These are phyloP conservation scores for Myrica gale DNA, from an alignment of 306 rosid species.

Conservation along the genomic window DNA sequence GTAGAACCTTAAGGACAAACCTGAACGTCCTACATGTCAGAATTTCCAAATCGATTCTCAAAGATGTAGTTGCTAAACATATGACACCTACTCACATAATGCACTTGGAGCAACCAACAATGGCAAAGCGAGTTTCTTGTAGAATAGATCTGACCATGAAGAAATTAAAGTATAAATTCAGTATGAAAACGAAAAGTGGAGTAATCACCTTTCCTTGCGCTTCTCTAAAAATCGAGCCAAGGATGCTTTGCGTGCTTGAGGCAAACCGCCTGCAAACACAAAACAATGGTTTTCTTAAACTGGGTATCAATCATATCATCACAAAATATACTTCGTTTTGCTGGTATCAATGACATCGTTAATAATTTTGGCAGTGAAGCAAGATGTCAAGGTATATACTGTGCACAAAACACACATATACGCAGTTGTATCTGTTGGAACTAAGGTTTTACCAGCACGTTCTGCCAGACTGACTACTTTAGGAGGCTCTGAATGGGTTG, in stretches of 20 bases:
- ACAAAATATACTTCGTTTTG: background rate
- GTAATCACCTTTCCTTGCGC: slow-evolving; percentile 85
- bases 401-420: background rate
- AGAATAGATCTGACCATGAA: background rate
- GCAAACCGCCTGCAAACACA: slow-evolving; percentile 55
- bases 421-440: slow-evolving; percentile 53
- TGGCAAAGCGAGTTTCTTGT: background rate
- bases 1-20: background rate
- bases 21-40: background rate
- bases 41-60: background rate
- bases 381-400: background rate
- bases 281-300: background rate
- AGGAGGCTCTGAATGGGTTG: slow-evolving; percentile 45
- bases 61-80: background rate
- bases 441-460: slow-evolving; percentile 38
- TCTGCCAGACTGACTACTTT: slow-evolving; percentile 38
- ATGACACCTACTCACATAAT: background rate
- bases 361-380: background rate
- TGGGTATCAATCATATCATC: background rate
- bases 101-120: background rate
- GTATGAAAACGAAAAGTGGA: background rate
- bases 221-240: slow-evolving; percentile 91
- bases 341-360: background rate
- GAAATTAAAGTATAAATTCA: background rate
- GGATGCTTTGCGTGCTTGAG: slow-evolving; percentile 95